Evolutionary conservation across 2,329 filamentous ascomycete genomes (phyloP), one percentile per base, ranked within the genome.

Genomic region (Reticulascus tulasneorum): DNA sequence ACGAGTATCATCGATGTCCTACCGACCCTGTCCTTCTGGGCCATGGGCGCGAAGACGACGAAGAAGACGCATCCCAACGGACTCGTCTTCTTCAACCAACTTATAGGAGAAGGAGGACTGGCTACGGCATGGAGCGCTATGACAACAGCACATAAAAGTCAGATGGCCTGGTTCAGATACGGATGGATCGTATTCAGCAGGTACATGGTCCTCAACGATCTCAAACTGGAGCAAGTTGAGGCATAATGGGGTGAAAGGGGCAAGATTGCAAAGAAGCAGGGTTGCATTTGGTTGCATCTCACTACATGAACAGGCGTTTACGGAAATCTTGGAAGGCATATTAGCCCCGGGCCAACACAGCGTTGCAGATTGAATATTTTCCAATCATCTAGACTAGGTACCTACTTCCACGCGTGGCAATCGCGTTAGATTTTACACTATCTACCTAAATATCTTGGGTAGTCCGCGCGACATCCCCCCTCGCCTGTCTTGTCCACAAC

Each of bases 101-200:
- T 88, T 12, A 78, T 83, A 46, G 70, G 82, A 45, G 75, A 53
- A 3, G 63, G 63, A 30, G 67, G 63, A n/a, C 58, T 69, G 38
- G 57, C 57, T 9, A 68, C 72, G 20, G 91, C 87, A 7, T 84
- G 90, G 66, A 73, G 68, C 36, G 90, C 93, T 21, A 98, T 98
- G 93, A 89, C 86, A 2, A 73, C 75, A 36, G 91, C 86, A 19
- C 93, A 98, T 67, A 72, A 80, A 64, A 96, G 89, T 60, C 93
- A 98, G 73, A 98, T 98, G 93, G 79, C 86, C 23, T 98, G 93
- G 93, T 98, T 97, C 57, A 79, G 93, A 7, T 97, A 89, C 77
- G 87, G 89, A 4, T 98, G 90, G 89, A 95, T 98, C 55, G 74
- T 78, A 0, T 58, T 95, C 38, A 93, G 89, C 53, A 73, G 93